Evolutionary conservation across 306 rosid species (phyloP).

Genomic region (Abrus pulchellus): DNA sequence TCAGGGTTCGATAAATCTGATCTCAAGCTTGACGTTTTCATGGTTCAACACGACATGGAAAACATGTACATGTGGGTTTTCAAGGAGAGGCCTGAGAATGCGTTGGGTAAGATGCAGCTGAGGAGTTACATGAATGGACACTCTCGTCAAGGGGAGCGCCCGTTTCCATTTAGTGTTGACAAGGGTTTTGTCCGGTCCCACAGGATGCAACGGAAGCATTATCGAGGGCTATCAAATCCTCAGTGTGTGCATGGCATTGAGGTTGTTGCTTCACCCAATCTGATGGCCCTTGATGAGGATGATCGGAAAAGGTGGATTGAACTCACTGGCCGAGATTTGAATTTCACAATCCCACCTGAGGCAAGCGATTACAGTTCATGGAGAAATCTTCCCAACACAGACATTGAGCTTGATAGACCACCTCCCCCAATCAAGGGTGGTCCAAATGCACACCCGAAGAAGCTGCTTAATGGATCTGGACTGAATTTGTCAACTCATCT

Average conservation of each 20-base stretch:
- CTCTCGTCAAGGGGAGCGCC: conserved; percentile 97
- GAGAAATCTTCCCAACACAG: conserved; percentile 88
- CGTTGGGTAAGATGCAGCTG: conserved; percentile 97
- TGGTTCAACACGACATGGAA: conserved; percentile 99
- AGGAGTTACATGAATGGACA: conserved; percentile 99
- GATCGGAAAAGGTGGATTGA: conserved; percentile 85
- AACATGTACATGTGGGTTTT: conserved; percentile 99
- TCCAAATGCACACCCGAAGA: conserved; percentile 71
- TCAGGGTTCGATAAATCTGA: conserved; percentile 86
- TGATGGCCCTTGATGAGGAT: conserved; percentile 74
- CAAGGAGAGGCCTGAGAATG: conserved; percentile 95
- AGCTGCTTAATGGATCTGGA: conserved; percentile 83
- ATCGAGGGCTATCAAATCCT: conserved; percentile 92
- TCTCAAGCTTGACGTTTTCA: conserved; percentile 88
- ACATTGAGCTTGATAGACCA: conserved; percentile 88
- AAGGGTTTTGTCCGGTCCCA: conserved; percentile 93
- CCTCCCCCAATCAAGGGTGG: conserved; percentile 62
- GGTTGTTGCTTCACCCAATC: conserved; percentile 74
- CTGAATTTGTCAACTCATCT: conserved; percentile 74
- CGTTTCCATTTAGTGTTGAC: conserved; percentile 84
- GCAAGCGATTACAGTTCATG: conserved; percentile 91
- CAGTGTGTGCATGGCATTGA: conserved; percentile 93
- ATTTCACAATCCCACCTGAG: conserved; percentile 78
- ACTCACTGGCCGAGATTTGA: conserved; percentile 87
- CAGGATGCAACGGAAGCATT: conserved; percentile 96